Percentiles rank a stretch among this genome's conserved stretches.
phyloP scores from a whole-genome alignment of 495 filamentous ascomycete species.

The Penicillium simplicissimum region DNA sequence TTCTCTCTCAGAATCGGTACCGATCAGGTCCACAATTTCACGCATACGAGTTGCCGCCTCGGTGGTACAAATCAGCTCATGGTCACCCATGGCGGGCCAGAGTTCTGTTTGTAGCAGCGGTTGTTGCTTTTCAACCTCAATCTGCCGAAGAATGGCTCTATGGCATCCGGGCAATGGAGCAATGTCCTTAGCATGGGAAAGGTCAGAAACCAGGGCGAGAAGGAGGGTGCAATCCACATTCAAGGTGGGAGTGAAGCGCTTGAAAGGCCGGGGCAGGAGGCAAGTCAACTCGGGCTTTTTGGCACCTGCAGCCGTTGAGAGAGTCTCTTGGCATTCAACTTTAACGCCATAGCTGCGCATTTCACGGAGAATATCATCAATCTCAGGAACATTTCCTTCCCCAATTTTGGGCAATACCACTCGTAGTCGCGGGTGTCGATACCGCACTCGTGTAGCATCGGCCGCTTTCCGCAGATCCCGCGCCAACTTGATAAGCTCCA shows the following conservation, averaged over 20 bases:
- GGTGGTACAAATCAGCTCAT: slow-evolving; percentile 59
- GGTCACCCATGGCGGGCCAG: slow-evolving; percentile 59
- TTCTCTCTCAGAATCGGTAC: slow-evolving; percentile 60
- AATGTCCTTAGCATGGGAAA: slow-evolving; percentile 57
- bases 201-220: slow-evolving; percentile 69
- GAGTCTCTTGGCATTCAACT: slow-evolving; percentile 46
- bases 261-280: slow-evolving; percentile 57
- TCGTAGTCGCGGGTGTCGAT: slow-evolving; percentile 57
- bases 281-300: slow-evolving; percentile 34
- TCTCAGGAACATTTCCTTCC: slow-evolving; percentile 49
- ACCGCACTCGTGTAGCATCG: slow-evolving; percentile 53
- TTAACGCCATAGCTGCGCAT: slow-evolving; percentile 58
- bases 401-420: slow-evolving; percentile 62
- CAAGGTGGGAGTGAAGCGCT: slow-evolving; percentile 55
- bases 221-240: slow-evolving; percentile 78
- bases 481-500: slow-evolving; percentile 59
- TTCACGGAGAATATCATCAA: slow-evolving; percentile 57
- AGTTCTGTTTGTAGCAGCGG: slow-evolving; percentile 60
- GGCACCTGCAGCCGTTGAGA: slow-evolving; percentile 26
- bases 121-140: slow-evolving; percentile 61
- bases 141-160: slow-evolving; percentile 60
- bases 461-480: slow-evolving; percentile 55
- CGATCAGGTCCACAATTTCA: slow-evolving; percentile 67
- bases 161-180: slow-evolving; percentile 47
- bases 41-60: slow-evolving; percentile 64